phyloP scores from a whole-genome alignment of 257 asterid species.

The Ajuga chamaepitys region DNA sequence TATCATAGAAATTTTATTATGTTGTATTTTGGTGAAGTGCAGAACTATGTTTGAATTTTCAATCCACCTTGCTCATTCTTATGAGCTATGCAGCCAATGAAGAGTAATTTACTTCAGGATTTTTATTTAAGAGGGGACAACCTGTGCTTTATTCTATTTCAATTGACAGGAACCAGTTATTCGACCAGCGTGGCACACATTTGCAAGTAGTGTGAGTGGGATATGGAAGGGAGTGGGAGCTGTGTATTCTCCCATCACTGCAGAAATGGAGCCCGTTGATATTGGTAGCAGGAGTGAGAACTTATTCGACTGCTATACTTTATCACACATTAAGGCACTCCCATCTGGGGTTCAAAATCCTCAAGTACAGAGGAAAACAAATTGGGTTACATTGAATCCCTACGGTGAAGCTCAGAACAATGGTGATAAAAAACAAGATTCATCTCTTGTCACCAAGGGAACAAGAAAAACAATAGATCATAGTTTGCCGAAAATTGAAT shows the following conservation, averaged over 20 bases:
- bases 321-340: slow-evolving; percentile 50
- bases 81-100: background rate
- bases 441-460: slow-evolving; percentile 18
- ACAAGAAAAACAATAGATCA: slow-evolving; percentile 19
- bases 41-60: background rate
- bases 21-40: background rate
- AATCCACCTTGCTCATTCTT: background rate
- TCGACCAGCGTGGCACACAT: slow-evolving; percentile 86
- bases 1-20: background rate
- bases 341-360: slow-evolving; percentile 45
- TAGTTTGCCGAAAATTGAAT: slow-evolving; percentile 62
- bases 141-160: too few relatives aligned
- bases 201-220: slow-evolving; percentile 89
- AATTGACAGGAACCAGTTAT: too few relatives aligned
- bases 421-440: slow-evolving; percentile 24
- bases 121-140: too few relatives aligned
- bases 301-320: slow-evolving; percentile 83
- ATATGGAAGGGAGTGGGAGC: slow-evolving; percentile 99
- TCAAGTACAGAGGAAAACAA: slow-evolving; percentile 59
- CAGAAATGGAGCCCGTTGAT: slow-evolving; percentile 95
- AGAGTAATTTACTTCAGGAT: slow-evolving; percentile 1
- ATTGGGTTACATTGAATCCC: slow-evolving; percentile 90
- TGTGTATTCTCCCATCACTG: slow-evolving; percentile 86
- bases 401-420: slow-evolving; percentile 56
- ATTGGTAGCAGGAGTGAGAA: slow-evolving; percentile 64